These are phyloP conservation scores for Colletotrichum musicola DNA, from an alignment of 2,329 filamentous ascomycete species.

Conservation along the genomic window DNA sequence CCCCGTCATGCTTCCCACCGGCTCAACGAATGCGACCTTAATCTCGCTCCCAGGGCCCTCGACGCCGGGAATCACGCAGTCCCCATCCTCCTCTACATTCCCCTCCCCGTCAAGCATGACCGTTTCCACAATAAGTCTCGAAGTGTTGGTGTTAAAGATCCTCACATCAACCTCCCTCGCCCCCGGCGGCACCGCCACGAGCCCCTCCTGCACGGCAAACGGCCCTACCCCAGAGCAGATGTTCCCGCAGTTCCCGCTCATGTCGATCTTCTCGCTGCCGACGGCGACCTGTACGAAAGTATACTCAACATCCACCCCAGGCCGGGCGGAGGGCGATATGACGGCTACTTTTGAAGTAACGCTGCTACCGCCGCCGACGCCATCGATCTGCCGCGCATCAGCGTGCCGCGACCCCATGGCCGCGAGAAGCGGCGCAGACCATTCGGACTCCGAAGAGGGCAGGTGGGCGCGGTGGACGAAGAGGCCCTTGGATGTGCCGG, in stretches of 20 bases:
- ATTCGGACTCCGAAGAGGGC: constrained; percentile 58
- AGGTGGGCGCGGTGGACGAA: constrained; percentile 68
- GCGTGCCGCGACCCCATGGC: constrained; percentile 67
- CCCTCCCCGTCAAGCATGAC: constrained; percentile 63
- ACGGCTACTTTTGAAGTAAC: constrained; percentile 74
- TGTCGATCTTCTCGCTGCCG: constrained; percentile 65
- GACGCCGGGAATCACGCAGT: constrained; percentile 71
- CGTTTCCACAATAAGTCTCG: constrained; percentile 65
- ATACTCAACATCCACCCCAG: constrained; percentile 68
- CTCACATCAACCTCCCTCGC: constrained; percentile 43
- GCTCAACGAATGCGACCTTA: constrained; percentile 69
- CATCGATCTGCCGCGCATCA: constrained; percentile 71
- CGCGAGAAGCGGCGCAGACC: constrained; percentile 65
- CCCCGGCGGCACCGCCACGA: constrained; percentile 46
- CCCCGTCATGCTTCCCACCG: constrained; percentile 71
- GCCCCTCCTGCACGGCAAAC: constrained; percentile 67
- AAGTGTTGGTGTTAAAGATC: constrained; percentile 74
- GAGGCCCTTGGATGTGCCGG: constrained; percentile 73
- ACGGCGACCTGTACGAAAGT: constrained; percentile 74
- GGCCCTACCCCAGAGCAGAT: constrained; percentile 72
- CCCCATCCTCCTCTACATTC: constrained; percentile 60
- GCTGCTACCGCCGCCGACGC: constrained; percentile 71
- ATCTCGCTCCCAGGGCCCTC: constrained; percentile 65
- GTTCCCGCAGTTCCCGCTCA: constrained; percentile 73
- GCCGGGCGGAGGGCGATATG: constrained; percentile 55